phyloP scores from a whole-genome alignment of 2,329 filamentous ascomycete genomes.

The Pestalotiopsis fici region DNA sequence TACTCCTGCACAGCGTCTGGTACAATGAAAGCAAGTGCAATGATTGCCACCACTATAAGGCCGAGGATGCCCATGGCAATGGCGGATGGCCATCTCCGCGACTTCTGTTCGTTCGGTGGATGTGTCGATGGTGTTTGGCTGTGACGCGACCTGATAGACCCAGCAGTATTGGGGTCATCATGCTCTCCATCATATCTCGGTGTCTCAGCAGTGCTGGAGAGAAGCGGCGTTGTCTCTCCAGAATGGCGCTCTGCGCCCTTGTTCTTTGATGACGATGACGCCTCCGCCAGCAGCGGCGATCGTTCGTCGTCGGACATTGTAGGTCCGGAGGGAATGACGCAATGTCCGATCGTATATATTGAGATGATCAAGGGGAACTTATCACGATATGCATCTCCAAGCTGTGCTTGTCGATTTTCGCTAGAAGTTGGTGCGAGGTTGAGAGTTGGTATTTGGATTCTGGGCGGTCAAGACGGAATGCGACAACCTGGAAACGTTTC shows the following conservation, averaged over 20 bases:
- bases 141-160: conserved; percentile 30
- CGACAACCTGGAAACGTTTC: neutral
- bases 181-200: conserved; percentile 40
- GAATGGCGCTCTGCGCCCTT: conserved; percentile 23
- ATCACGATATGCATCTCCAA: neutral
- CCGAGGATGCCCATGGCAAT: conserved; percentile 71
- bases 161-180: conserved; percentile 29
- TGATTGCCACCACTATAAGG: conserved; percentile 64
- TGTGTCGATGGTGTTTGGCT: conserved; percentile 21
- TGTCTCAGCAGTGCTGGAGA: conserved; percentile 37
- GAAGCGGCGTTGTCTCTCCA: conserved; percentile 54
- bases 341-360: neutral
- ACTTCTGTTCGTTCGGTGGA: conserved; percentile 36
- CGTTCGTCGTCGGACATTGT: conserved; percentile 47
- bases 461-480: neutral
- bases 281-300: conserved; percentile 43
- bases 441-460: neutral
- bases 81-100: conserved; percentile 73
- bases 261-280: conserved; percentile 22
- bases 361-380: neutral
- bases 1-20: conserved; percentile 84
- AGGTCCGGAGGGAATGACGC: neutral
- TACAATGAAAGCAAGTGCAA: conserved; percentile 77
- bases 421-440: neutral
- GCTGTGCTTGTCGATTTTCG: neutral